Evolutionary conservation across 2,329 filamentous ascomycete species (phyloP), one percentile per base, ranked within the genome.

Genomic region (Monilinia aucupariae): DNA sequence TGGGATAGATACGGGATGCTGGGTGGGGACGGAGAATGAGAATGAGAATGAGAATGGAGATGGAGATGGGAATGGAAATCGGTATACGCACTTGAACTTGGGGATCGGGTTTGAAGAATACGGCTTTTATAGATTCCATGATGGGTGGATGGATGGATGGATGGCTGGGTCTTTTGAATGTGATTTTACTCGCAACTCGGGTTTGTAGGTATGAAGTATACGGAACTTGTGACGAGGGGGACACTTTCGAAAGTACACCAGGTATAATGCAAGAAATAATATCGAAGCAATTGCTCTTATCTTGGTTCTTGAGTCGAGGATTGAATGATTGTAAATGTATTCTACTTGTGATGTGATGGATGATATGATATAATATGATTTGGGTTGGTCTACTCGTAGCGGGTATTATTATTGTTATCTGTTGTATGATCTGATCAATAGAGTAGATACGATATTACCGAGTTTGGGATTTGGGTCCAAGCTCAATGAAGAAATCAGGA

Each of bases 81-180:
- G 62, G 55, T 50, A 49, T 55, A 69, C 81, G 69, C 80, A 96
- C 93, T 83, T 99, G 93, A 67, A 89, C 89, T 76, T 96, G 89
- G 51, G 94, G 94, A 74, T 96, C 92, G 45, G 94, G 93, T 77
- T 91, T 93, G 76, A 87, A 91, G 78, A 97, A 93, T 72, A 97
- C 86, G 64, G 88, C 82, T 76, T 86, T 91, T 74, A 97, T 81
- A 50, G 89, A 84, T 80, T 97, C 91, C 94, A 97, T 97, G 27
- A 30, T 30, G 27, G 27, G 6, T 30, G 27, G 27, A 30, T 30
- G 27, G 27, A 30, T 30, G 27, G 27, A 30, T n/a, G n/a, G n/a
- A n/a, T n/a, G n/a, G n/a, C n/a, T n/a, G n/a, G n/a, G n/a, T n/a
- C n/a, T 45, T 49, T 25, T 13, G 39, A 25, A 12, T 25, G 20